These are phyloP conservation scores for Aspergillus caelatus DNA, from an alignment of 2,329 filamentous ascomycete genomes.

Conservation along the genomic window DNA sequence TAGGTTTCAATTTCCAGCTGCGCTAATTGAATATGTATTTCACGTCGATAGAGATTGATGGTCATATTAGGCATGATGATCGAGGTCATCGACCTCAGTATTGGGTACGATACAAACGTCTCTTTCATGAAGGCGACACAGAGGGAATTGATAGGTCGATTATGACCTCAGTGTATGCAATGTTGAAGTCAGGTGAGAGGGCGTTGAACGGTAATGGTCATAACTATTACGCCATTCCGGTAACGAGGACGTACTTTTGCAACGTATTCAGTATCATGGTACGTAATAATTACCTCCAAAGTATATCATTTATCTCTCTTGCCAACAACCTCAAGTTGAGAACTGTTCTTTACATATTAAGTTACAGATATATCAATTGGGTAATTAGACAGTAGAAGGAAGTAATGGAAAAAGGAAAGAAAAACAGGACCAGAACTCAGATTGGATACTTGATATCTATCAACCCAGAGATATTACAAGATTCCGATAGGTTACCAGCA, in stretches of 20 bases:
- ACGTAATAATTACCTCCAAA: neutral
- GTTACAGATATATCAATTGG: neutral
- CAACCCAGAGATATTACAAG: neutral
- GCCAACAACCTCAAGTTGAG: neutral
- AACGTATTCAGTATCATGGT: neutral
- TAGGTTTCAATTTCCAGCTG: slow-evolving; percentile 16
- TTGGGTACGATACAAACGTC: neutral
- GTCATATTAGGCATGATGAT: neutral
- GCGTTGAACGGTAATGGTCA: neutral
- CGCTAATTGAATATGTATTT: slow-evolving; percentile 19
- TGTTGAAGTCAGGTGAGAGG: neutral
- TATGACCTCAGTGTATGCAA: slow-evolving; percentile 1
- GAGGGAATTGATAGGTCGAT: slow-evolving; percentile 1
- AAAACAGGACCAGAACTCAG: neutral
- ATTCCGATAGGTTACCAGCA: slow-evolving; percentile 5
- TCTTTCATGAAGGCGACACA: neutral
- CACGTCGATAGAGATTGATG: neutral
- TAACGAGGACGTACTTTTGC: neutral
- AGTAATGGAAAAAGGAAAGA: neutral
- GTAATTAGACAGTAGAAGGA: neutral
- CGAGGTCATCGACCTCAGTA: neutral
- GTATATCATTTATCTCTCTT: neutral
- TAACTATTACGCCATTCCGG: neutral
- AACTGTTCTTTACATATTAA: neutral
- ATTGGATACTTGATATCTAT: neutral